A percentile compares a stretch with the other conserved stretches of the same genome.
These are phyloP conservation scores for Metarhizium humberi DNA, from an alignment of 2,329 filamentous ascomycete species.

Conservation along the genomic window DNA sequence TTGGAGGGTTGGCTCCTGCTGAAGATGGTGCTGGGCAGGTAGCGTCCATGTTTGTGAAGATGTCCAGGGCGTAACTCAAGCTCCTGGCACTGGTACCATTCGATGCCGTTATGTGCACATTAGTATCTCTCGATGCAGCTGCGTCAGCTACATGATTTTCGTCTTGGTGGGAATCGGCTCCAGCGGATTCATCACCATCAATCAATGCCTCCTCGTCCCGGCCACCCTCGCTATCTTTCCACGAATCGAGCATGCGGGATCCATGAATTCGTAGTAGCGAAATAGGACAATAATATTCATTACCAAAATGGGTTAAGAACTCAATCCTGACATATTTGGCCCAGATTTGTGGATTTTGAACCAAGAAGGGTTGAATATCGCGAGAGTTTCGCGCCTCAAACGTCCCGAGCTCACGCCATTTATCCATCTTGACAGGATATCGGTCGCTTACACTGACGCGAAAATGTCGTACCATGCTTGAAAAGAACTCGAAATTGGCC, in stretches of 20 bases:
- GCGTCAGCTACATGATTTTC: not conserved
- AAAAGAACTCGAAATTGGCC: slow-evolving; percentile 98
- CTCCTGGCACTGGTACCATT: not conserved
- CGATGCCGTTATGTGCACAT: not conserved
- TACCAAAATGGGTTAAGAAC: slow-evolving; percentile 87
- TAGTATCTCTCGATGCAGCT: not conserved
- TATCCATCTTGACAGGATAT: slow-evolving; percentile 84
- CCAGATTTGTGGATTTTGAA: slow-evolving; percentile 95
- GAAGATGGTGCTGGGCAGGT: not conserved
- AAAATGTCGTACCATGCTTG: slow-evolving; percentile 88
- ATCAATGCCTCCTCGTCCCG: slow-evolving; percentile 51
- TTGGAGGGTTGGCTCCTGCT: too few relatives aligned
- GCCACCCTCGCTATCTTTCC: slow-evolving; percentile 67
- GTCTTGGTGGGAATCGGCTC: not conserved
- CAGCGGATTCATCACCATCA: slow-evolving; percentile 15
- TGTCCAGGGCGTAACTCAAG: not conserved
- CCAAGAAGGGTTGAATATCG: slow-evolving; percentile 86
- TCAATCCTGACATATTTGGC: slow-evolving; percentile 88
- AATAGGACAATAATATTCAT: slow-evolving; percentile 92
- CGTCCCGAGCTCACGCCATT: slow-evolving; percentile 81
- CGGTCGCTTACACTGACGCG: slow-evolving; percentile 87
- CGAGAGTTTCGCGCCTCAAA: slow-evolving; percentile 90
- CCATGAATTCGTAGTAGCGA: slow-evolving; percentile 88
- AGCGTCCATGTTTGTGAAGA: not conserved
- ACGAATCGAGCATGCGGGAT: slow-evolving; percentile 91